Conservation (phyloP, 164 flowering plant species). For the Amborella trichopoda region DNA sequence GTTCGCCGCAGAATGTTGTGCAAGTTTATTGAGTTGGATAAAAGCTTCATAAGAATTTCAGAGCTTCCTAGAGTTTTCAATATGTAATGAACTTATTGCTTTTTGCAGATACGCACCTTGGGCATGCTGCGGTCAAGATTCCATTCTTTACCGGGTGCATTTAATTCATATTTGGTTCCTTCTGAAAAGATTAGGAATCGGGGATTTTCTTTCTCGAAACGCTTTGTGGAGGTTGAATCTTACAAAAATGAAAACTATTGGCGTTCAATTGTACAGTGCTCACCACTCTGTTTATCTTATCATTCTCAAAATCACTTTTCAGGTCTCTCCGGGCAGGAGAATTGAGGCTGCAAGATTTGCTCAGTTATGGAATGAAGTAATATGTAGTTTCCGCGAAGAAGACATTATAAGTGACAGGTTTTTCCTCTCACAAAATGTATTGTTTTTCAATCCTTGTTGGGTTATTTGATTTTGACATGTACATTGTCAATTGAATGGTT, state of each 20-base stretch:
- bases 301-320: no score
- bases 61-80: no score
- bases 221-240: constrained; percentile 62
- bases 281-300: no score
- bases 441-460: constrained; percentile 2
- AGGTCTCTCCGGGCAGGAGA: constrained; percentile 76
- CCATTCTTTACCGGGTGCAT: constrained; percentile 95
- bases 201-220: constrained; percentile 66
- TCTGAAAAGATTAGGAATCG: constrained; percentile 44
- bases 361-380: constrained; percentile 95
- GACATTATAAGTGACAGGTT: constrained; percentile 93
- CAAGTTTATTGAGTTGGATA: no score
- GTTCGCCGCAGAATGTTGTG: no score
- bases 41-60: no score
- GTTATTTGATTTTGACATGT: not conserved
- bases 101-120: constrained; percentile 72
- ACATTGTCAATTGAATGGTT: not conserved
- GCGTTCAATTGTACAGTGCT: no score
- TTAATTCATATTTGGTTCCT: constrained; percentile 78
- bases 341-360: constrained; percentile 97
- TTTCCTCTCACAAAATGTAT: constrained; percentile 16
- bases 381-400: constrained; percentile 88
- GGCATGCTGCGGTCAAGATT: constrained; percentile 92
- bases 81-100: no score
- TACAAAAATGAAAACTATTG: no score